Conservation (phyloP, 2,329 filamentous ascomycete genomes). For the Sclerotinia borealis region DNA sequence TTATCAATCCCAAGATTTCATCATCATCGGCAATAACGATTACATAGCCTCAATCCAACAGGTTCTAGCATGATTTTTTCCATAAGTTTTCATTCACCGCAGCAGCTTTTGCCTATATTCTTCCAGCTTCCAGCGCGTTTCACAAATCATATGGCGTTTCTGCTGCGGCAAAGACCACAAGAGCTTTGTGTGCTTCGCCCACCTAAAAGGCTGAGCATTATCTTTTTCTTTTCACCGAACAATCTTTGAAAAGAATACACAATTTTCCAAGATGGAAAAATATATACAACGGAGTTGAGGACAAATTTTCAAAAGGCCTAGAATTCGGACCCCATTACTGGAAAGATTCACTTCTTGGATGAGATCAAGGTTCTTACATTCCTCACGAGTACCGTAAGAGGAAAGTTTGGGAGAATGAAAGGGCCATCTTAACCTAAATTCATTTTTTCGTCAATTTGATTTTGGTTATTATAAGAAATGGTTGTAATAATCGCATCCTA, state of each 20-base stretch:
- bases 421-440: not conserved
- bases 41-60: conserved; percentile 7
- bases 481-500: not conserved
- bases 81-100: not conserved
- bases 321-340: not conserved
- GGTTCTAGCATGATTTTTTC: not conserved
- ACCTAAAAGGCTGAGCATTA: conserved; percentile 1
- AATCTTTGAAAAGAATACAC: not conserved
- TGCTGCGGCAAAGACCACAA: conserved; percentile 4
- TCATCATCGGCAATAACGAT: not conserved
- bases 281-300: not conserved
- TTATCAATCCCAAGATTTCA: not conserved
- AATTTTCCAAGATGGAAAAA: not conserved
- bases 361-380: not conserved
- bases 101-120: not conserved
- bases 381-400: not conserved
- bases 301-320: not conserved
- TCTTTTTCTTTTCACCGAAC: not conserved
- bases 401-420: not conserved
- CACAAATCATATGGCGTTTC: conserved; percentile 3
- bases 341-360: not conserved
- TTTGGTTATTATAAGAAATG: not conserved
- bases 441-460: not conserved
- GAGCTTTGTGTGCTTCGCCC: not conserved
- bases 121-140: not conserved